These are phyloP conservation scores for Iris macrosiphon DNA, from an alignment of 106 monocot species.

Conservation along the genomic window DNA sequence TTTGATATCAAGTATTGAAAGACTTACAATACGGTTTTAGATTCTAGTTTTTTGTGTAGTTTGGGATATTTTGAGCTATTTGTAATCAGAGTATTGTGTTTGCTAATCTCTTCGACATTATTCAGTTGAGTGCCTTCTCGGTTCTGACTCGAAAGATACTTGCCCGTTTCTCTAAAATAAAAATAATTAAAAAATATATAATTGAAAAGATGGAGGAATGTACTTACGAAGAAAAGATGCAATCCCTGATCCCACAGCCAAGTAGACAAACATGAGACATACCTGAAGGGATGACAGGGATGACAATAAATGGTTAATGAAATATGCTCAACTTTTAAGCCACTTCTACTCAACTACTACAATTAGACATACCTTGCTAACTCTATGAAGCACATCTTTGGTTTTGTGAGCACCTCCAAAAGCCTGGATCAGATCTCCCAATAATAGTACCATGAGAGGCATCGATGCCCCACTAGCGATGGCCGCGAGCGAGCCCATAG, in stretches of 20 bases:
- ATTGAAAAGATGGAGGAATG: not conserved
- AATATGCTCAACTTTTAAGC: too few relatives aligned
- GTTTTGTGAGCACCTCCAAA: slow-evolving; percentile 25
- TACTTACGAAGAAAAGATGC: slow-evolving; percentile 38
- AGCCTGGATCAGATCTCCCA: slow-evolving; percentile 27
- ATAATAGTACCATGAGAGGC: slow-evolving; percentile 35
- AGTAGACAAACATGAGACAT: slow-evolving; percentile 23
- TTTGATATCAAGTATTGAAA: too few relatives aligned
- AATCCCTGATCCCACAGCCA: slow-evolving; percentile 27
- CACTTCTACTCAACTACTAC: too few relatives aligned
- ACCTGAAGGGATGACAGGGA: slow-evolving; percentile 20
- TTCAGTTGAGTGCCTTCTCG: too few relatives aligned
- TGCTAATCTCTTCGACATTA: too few relatives aligned
- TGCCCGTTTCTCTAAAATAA: too few relatives aligned
- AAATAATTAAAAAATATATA: too few relatives aligned
- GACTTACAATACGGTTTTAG: too few relatives aligned
- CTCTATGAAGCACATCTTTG: slow-evolving; percentile 19
- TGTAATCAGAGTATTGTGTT: too few relatives aligned
- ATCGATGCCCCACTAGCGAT: slow-evolving; percentile 26
- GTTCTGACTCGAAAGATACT: too few relatives aligned
- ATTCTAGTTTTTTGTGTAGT: too few relatives aligned
- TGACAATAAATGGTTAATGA: not conserved
- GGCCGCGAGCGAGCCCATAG: slow-evolving; percentile 23
- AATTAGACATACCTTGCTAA: slow-evolving; percentile 31
- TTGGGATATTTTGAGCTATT: too few relatives aligned